Evolutionary conservation across 805 yeast species (phyloP).

Genomic region (Yarrowia sp.): DNA sequence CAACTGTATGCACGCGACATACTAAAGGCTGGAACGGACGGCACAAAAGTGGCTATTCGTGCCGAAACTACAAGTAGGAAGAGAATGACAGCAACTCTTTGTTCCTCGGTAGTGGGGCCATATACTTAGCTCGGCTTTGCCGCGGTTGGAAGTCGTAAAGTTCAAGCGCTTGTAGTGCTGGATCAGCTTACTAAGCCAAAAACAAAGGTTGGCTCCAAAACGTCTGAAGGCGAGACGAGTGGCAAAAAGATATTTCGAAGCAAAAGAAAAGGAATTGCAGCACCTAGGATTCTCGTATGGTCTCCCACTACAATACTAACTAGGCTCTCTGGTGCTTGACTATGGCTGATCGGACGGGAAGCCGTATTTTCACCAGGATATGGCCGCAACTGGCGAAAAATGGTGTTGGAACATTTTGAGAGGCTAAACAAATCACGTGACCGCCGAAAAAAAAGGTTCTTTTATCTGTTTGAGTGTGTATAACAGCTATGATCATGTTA

Average conservation of each 20-base stretch:
- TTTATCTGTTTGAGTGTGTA: too few relatives aligned
- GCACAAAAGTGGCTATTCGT: not conserved
- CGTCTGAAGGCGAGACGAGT: not conserved
- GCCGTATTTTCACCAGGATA: constrained; percentile 18
- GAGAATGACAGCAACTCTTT: not conserved
- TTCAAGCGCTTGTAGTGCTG: too few relatives aligned
- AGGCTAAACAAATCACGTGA: not conserved
- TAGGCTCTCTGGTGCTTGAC: constrained; percentile 21
- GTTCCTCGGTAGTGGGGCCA: not conserved
- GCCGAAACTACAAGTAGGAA: accelerated
- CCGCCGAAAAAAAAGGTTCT: not conserved
- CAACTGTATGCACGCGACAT: too few relatives aligned
- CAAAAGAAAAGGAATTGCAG: not conserved
- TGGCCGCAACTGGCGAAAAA: constrained; percentile 2
- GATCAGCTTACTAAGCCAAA: not conserved
- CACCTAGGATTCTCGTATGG: constrained; percentile 21
- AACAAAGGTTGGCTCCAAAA: not conserved
- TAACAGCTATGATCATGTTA: too few relatives aligned
- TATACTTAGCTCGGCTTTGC: too few relatives aligned
- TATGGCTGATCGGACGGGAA: constrained; percentile 17
- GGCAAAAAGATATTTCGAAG: not conserved
- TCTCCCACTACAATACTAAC: constrained; percentile 18
- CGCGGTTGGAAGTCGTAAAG: too few relatives aligned
- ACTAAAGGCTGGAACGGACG: not conserved
- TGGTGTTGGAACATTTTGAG: not conserved